Evolutionary conservation across 257 asterid species (phyloP).

Genomic region (Leonotis leonurus): DNA sequence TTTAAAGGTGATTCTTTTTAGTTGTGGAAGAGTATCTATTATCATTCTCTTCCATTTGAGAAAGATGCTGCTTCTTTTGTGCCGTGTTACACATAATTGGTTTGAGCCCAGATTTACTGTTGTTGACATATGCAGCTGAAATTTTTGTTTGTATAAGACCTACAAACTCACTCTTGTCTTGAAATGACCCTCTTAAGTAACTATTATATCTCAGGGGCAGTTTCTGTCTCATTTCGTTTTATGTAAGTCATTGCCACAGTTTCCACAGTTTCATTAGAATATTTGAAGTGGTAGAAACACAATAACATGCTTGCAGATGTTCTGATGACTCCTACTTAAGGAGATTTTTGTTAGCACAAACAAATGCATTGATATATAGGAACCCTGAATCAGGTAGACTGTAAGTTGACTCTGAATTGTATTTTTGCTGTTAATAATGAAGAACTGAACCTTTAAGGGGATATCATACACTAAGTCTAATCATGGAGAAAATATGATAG

Average conservation of each 20-base stretch:
- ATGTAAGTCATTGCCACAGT: neutral
- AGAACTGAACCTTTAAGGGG: neutral
- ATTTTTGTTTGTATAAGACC: slow-evolving; percentile 8
- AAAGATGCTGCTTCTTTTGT: neutral
- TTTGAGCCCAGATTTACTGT: neutral
- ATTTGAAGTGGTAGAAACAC: neutral
- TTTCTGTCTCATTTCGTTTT: neutral
- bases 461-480: neutral
- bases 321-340: neutral
- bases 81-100: neutral
- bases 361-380: neutral
- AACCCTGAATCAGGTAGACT: neutral
- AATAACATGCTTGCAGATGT: neutral
- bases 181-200: neutral
- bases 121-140: neutral
- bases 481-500: neutral
- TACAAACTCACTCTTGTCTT: neutral
- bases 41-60: neutral
- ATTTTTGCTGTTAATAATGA: neutral
- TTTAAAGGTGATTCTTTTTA: neutral
- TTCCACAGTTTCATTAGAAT: neutral
- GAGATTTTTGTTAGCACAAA: neutral
- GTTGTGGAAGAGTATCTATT: neutral
- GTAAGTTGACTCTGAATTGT: neutral
- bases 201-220: neutral